Evolutionary conservation across 2,329 filamentous ascomycete species (phyloP).

Genomic region (Herpomyces periplanetae): DNA sequence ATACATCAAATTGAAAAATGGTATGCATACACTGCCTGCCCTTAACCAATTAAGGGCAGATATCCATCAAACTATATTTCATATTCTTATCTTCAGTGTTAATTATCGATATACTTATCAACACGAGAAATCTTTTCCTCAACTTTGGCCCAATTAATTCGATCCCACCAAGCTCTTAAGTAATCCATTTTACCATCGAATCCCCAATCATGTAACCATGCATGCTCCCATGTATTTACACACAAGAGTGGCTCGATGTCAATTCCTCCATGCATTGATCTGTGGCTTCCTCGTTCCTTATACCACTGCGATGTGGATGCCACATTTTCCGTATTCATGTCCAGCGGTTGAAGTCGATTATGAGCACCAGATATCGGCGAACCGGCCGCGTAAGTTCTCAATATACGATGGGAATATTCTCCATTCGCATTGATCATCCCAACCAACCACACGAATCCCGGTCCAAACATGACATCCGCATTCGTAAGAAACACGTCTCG

Average conservation of each 20-base stretch:
- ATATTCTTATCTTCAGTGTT: too few species aligned
- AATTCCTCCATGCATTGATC: slow-evolving; percentile 19
- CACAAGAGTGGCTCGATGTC: slow-evolving; percentile 41
- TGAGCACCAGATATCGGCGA: slow-evolving; percentile 55
- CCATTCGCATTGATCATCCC: slow-evolving; percentile 6
- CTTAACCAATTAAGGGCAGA: too few species aligned
- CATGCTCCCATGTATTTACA: slow-evolving; percentile 85
- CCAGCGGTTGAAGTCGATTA: slow-evolving; percentile 24
- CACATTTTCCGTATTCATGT: slow-evolving; percentile 21
- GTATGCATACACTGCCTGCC: too few species aligned
- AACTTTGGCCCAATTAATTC: slow-evolving; percentile 49
- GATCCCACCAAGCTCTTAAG: slow-evolving; percentile 48
- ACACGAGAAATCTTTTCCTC: too few species aligned
- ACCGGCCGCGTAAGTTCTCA: slow-evolving; percentile 66
- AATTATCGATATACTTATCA: too few species aligned
- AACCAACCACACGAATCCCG: slow-evolving; percentile 87
- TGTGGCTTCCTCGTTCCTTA: background rate
- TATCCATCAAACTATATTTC: too few species aligned
- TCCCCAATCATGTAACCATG: slow-evolving; percentile 50
- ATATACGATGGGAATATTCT: slow-evolving; percentile 13
- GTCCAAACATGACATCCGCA: slow-evolving; percentile 68
- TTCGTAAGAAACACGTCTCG: slow-evolving; percentile 38
- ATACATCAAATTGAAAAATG: too few species aligned
- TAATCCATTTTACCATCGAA: slow-evolving; percentile 32
- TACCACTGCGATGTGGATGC: background rate